These are phyloP conservation scores for Talaromyces pinophilus DNA, from an alignment of 2,329 filamentous ascomycete genomes.

Conservation along the genomic window DNA sequence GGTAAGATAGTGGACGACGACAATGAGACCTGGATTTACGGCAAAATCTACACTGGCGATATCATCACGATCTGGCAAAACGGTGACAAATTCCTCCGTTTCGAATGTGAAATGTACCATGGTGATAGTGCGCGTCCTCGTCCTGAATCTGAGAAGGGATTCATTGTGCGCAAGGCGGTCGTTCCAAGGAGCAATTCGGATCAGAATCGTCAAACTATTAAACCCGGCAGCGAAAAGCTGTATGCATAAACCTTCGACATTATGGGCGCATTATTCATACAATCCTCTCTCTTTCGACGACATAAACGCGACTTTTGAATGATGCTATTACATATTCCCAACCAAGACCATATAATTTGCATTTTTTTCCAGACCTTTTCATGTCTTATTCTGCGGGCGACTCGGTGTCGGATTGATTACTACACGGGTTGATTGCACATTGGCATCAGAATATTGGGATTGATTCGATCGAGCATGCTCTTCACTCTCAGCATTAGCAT, in stretches of 20 bases:
- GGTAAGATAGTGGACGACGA: constrained; percentile 56
- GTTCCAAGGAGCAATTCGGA: constrained; percentile 32
- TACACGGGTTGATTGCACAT: background rate
- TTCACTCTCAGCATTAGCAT: background rate
- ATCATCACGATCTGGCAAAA: constrained; percentile 69
- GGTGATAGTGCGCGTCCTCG: constrained; percentile 46
- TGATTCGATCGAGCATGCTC: background rate
- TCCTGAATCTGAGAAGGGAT: constrained; percentile 45
- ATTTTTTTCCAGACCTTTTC: background rate
- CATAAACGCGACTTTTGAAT: no score
- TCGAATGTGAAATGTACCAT: constrained; percentile 50
- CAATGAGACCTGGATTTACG: constrained; percentile 55
- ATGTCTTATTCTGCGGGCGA: background rate
- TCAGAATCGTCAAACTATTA: constrained; percentile 12
- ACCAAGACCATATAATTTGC: background rate
- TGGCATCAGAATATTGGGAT: background rate
- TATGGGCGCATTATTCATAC: background rate
- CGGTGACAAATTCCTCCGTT: constrained; percentile 42
- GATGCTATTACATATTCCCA: background rate
- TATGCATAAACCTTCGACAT: constrained; percentile 17
- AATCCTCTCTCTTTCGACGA: background rate
- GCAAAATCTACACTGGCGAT: constrained; percentile 75
- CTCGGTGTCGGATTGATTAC: background rate
- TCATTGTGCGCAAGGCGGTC: constrained; percentile 43
- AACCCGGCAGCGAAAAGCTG: constrained; percentile 10